A percentile compares a stretch with the other conserved stretches of the same genome.
Conservation (phyloP, 2,329 filamentous ascomycete genomes). For the Epichloe baconii region DNA sequence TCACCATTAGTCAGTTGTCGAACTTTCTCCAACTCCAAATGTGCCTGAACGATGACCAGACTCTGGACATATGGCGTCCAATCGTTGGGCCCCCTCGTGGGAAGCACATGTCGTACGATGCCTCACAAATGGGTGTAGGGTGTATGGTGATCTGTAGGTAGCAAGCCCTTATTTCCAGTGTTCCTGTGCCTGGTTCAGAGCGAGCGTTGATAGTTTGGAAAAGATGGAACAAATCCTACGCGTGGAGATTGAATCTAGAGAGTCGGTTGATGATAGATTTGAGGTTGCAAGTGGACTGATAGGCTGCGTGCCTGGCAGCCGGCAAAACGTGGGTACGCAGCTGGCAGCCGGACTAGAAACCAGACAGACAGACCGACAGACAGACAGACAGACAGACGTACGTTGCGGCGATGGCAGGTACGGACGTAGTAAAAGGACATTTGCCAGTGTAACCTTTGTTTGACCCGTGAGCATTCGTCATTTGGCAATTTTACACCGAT, state of each 20-base stretch:
- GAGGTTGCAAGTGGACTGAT: background rate
- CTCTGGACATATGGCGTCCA: background rate
- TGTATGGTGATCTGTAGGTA: background rate
- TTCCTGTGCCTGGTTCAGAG: too few species aligned
- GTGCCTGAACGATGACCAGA: slow-evolving; percentile 1
- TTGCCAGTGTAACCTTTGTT: background rate
- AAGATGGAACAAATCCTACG: background rate
- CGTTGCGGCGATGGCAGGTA: too few species aligned
- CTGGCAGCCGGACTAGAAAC: too few species aligned
- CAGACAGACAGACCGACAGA: too few species aligned
- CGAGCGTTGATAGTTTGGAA: background rate
- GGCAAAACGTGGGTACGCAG: background rate
- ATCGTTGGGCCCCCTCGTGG: background rate
- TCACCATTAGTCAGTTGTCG: background rate
- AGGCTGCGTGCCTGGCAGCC: background rate
- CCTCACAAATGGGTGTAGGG: background rate
- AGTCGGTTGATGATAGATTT: background rate
- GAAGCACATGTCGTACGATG: background rate
- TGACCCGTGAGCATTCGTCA: background rate
- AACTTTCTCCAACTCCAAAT: background rate
- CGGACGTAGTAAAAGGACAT: too few species aligned
- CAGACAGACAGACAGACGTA: too few species aligned
- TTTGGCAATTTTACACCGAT: background rate
- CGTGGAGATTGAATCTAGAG: background rate
- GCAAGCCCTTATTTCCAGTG: too few species aligned